Conservation (phyloP, 2,329 filamentous ascomycete species). For the Orbilia brochopaga region DNA sequence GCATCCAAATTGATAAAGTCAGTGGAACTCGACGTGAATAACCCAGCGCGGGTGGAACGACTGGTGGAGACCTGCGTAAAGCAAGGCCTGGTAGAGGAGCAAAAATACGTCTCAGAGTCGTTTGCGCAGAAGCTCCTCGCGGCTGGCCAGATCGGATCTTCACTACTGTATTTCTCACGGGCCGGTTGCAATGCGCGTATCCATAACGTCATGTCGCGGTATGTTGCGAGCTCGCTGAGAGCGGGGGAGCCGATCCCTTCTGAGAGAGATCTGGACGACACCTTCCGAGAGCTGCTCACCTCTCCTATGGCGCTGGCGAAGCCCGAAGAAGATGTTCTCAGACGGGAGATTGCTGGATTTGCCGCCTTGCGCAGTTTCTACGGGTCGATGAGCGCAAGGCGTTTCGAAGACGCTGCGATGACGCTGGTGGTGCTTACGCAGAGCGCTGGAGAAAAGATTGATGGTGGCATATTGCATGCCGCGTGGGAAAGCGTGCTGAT, state of each 20-base stretch:
- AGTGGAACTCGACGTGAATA: slow-evolving; percentile 29
- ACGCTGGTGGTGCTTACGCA: slow-evolving; percentile 34
- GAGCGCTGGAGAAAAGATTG: slow-evolving; percentile 40
- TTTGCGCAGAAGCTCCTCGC: slow-evolving; percentile 36
- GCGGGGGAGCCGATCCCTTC: slow-evolving; percentile 13
- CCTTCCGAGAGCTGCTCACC: slow-evolving; percentile 27
- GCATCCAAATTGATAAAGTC: slow-evolving; percentile 36
- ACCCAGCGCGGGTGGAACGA: slow-evolving; percentile 26
- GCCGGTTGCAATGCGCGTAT: slow-evolving; percentile 33
- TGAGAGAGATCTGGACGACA: slow-evolving; percentile 31
- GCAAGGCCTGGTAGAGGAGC: slow-evolving; percentile 30
- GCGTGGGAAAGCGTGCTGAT: slow-evolving; percentile 43
- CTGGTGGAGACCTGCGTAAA: slow-evolving; percentile 27
- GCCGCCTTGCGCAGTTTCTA: slow-evolving; percentile 45
- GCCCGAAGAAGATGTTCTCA: slow-evolving; percentile 36
- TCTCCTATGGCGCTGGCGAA: slow-evolving; percentile 24
- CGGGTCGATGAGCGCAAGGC: slow-evolving; percentile 20
- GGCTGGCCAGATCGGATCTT: slow-evolving; percentile 27
- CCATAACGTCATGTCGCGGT: slow-evolving; percentile 36
- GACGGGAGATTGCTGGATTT: slow-evolving; percentile 45
- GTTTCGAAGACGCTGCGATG: slow-evolving; percentile 29
- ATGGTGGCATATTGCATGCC: slow-evolving; percentile 36
- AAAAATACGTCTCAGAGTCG: slow-evolving; percentile 40
- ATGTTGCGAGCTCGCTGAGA: slow-evolving; percentile 37
- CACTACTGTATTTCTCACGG: slow-evolving; percentile 38